phyloP scores from a whole-genome alignment of 768 basidiomycete species.

The Calocybe indica region DNA sequence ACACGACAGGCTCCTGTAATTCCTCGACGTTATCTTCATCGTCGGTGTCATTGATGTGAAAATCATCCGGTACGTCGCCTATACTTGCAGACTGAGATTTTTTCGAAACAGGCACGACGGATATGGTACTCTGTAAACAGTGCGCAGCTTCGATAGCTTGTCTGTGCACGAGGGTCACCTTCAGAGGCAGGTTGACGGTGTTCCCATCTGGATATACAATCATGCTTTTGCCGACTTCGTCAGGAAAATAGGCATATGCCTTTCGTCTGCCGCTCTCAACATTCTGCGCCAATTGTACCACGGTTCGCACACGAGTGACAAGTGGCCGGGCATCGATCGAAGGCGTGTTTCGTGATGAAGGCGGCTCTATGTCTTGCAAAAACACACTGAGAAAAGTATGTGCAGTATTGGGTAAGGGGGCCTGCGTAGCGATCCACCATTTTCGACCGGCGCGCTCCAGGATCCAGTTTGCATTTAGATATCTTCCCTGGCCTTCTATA shows the following conservation, averaged over 20 bases:
- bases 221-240: slow-evolving; percentile 44
- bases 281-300: slow-evolving; percentile 77
- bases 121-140: slow-evolving; percentile 57
- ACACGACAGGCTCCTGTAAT: slow-evolving; percentile 25
- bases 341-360: slow-evolving; percentile 17
- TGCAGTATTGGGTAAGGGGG: slow-evolving; percentile 62
- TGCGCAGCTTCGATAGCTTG: slow-evolving; percentile 47
- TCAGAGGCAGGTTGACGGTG: slow-evolving; percentile 34
- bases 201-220: slow-evolving; percentile 42
- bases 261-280: slow-evolving; percentile 67
- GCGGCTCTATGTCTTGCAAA: slow-evolving; percentile 37
- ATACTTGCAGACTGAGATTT: background rate
- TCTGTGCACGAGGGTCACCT: slow-evolving; percentile 50
- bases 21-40: slow-evolving; percentile 7
- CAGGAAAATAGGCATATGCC: slow-evolving; percentile 75
- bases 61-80: slow-evolving; percentile 1
- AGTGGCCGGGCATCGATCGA: slow-evolving; percentile 7
- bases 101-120: slow-evolving; percentile 34
- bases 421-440: slow-evolving; percentile 86
- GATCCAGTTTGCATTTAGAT: slow-evolving; percentile 88
- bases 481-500: slow-evolving; percentile 32
- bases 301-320: slow-evolving; percentile 54
- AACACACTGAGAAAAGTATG: slow-evolving; percentile 76
- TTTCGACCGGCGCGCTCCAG: slow-evolving; percentile 63
- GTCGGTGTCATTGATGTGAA: slow-evolving; percentile 5